Conservation (phyloP, 31 red algal species). For the Endocladia muricata region DNA sequence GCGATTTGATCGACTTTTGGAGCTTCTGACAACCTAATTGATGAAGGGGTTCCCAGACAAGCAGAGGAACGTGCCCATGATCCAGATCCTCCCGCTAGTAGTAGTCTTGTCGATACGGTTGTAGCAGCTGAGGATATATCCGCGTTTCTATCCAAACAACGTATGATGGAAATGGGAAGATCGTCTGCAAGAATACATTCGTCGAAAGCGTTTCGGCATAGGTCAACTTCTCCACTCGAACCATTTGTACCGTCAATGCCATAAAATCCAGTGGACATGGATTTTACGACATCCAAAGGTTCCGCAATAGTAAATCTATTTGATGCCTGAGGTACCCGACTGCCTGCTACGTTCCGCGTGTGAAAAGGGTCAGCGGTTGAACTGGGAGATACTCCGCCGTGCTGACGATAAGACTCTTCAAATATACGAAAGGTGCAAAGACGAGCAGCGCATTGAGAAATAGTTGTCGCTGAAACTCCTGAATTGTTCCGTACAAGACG, state of each 20-base stretch:
- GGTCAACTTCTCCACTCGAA: constrained; percentile 2
- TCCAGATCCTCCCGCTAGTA: constrained; percentile 34
- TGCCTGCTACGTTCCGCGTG: too few relatives aligned
- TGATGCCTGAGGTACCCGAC: constrained; percentile 1
- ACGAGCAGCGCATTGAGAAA: constrained; percentile 21
- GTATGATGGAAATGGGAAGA: constrained; percentile 45
- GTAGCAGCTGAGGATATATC: constrained; percentile 43
- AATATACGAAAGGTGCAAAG: constrained; percentile 22
- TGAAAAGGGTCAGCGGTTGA: too few relatives aligned
- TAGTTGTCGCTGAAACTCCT: constrained; percentile 13
- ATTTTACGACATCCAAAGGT: background rate
- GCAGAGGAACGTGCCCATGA: constrained; percentile 62
- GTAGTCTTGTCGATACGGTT: constrained; percentile 38
- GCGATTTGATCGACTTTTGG: constrained; percentile 18
- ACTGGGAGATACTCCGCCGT: too few relatives aligned
- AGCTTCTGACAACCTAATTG: constrained; percentile 15
- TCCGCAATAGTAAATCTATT: background rate
- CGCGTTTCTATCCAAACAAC: constrained; percentile 16
- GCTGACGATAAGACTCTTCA: background rate
- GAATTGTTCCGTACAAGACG: constrained; percentile 16
- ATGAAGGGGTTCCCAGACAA: constrained; percentile 37
- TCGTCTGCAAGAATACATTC: constrained; percentile 37
- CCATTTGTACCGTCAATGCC: background rate
- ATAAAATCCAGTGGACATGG: background rate
- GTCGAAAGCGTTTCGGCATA: constrained; percentile 23